Conservation (phyloP, 73 alveolate genomes). For the Paramecium sonneborni region DNA sequence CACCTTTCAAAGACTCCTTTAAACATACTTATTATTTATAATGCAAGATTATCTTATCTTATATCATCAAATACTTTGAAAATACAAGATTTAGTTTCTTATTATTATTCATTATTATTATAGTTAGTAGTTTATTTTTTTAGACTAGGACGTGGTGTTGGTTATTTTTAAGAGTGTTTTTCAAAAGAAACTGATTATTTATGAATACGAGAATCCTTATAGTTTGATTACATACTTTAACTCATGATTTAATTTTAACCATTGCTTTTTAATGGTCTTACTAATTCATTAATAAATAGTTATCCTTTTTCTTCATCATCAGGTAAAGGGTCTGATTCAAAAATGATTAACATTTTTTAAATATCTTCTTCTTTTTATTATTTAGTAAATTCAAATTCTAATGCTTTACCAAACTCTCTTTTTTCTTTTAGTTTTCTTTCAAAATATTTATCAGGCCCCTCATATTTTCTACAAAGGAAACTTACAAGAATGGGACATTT, state of each 20-base stretch:
- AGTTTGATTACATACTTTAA: not conserved
- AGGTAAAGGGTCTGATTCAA: conserved; percentile 54
- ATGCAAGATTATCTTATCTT: conserved; percentile 92
- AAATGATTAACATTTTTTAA: conserved; percentile 25
- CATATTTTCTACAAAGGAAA: conserved; percentile 87
- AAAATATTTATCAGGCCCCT: conserved; percentile 87
- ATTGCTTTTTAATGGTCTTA: not conserved
- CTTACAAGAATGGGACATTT: conserved; percentile 93
- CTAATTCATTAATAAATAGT: conserved; percentile 4
- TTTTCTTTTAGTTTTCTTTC: conserved; percentile 66
- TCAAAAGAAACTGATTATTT: not conserved
- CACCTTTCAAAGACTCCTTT: conserved; percentile 88
- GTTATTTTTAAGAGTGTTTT: not conserved
- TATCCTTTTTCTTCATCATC: conserved; percentile 69
- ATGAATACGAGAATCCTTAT: not conserved
- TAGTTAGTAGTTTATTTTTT: not conserved
- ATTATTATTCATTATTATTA: not conserved
- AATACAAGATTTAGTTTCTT: conserved; percentile 77
- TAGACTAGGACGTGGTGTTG: not conserved
- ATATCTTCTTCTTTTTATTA: conserved; percentile 20
- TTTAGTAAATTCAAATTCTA: not conserved
- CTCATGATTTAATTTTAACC: not conserved
- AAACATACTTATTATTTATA: conserved; percentile 89
- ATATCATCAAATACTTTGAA: conserved; percentile 97
- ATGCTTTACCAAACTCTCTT: conserved; percentile 50